These are phyloP conservation scores for Phlyctochytrium bullatum DNA, from an alignment of 192 early-diverging fungal genomes.

Conservation along the genomic window DNA sequence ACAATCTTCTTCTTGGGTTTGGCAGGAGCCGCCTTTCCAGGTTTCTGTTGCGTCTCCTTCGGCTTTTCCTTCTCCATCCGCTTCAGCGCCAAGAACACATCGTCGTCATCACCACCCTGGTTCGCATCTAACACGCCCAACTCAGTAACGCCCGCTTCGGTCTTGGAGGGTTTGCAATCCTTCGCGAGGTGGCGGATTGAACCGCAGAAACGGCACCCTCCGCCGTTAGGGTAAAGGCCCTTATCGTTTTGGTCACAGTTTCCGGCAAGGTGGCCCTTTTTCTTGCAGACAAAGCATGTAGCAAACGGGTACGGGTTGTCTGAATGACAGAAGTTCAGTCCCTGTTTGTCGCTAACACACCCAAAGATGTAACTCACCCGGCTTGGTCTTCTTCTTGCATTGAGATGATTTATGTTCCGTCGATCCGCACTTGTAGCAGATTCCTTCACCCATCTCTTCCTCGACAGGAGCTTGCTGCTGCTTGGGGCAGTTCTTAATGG, in stretches of 20 bases:
- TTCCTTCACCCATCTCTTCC: slow-evolving; percentile 42
- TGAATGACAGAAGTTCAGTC: neutral
- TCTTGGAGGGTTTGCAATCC: slow-evolving; percentile 72
- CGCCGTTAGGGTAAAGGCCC: slow-evolving; percentile 89
- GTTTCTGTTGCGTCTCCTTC: no score
- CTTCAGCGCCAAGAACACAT: slow-evolving; percentile 73
- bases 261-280: slow-evolving; percentile 76
- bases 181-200: slow-evolving; percentile 79
- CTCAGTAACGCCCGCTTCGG: slow-evolving; percentile 46
- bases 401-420: slow-evolving; percentile 77
- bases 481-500: slow-evolving; percentile 75
- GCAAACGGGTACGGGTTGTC: slow-evolving; percentile 68
- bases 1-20: no score
- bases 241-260: slow-evolving; percentile 84
- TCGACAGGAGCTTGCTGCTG: slow-evolving; percentile 17
- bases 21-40: no score
- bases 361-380: slow-evolving; percentile 26
- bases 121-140: slow-evolving; percentile 75
- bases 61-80: slow-evolving; percentile 38
- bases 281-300: slow-evolving; percentile 85
- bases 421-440: slow-evolving; percentile 91
- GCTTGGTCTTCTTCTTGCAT: slow-evolving; percentile 57
- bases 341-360: no score
- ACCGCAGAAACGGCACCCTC: slow-evolving; percentile 85
- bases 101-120: slow-evolving; percentile 96